Evolutionary conservation across 2,329 filamentous ascomycete species (phyloP).

Genomic region (Xylaria sp.): DNA sequence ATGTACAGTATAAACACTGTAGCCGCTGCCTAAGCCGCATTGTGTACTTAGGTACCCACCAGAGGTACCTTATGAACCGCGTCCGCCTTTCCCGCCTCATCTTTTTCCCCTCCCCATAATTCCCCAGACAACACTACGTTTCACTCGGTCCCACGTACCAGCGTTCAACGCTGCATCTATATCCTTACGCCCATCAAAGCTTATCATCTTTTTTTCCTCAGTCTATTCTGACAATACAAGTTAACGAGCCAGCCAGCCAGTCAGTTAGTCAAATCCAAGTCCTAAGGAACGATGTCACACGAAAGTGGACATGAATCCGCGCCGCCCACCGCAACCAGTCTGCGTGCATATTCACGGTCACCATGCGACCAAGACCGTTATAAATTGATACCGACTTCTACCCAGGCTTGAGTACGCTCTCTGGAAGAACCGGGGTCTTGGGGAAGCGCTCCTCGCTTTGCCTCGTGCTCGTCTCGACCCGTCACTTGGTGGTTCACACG

Average conservation of each 20-base stretch:
- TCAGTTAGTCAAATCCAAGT: constrained; percentile 12
- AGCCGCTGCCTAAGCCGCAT: too few relatives aligned
- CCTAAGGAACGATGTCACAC: constrained; percentile 21
- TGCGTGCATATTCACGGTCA: constrained; percentile 10
- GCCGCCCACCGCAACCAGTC: constrained; percentile 2
- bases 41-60: too few relatives aligned
- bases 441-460: constrained; percentile 12
- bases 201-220: not conserved
- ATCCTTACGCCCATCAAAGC: not conserved
- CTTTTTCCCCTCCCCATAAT: too few relatives aligned
- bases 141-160: too few relatives aligned
- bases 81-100: too few relatives aligned
- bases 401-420: constrained; percentile 25
- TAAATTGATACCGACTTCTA: constrained; percentile 25
- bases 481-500: not conserved
- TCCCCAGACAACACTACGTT: too few relatives aligned
- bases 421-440: constrained; percentile 25
- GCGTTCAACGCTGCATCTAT: not conserved
- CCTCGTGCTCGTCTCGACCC: not conserved
- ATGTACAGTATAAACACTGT: too few relatives aligned
- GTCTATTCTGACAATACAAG: not conserved
- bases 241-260: not conserved
- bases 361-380: constrained; percentile 19
- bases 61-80: too few relatives aligned
- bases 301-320: constrained; percentile 25